phyloP scores from a whole-genome alignment of 2,329 filamentous ascomycete species.

The Ceratocystis diversiconidia region DNA sequence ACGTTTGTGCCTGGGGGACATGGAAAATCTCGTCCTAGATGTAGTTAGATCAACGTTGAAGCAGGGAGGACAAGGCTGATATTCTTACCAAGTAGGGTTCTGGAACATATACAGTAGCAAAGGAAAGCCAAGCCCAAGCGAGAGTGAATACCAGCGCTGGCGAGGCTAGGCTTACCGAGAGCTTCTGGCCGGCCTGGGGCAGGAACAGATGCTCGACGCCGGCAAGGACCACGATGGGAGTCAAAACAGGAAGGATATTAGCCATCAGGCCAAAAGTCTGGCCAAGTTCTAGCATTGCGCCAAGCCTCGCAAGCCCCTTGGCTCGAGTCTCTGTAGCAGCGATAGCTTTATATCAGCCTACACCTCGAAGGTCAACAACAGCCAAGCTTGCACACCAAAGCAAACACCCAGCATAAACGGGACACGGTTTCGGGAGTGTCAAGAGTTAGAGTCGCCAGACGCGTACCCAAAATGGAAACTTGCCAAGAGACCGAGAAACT shows the following conservation, averaged over 20 bases:
- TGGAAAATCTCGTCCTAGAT: slow-evolving; percentile 72
- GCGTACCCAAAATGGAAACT: background rate
- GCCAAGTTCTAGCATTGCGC: background rate
- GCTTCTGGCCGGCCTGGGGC: background rate
- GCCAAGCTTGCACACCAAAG: background rate
- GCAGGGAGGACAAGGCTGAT: no score
- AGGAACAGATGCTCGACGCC: slow-evolving; percentile 17
- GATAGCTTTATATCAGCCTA: background rate
- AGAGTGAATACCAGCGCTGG: slow-evolving; percentile 22
- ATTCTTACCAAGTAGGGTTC: slow-evolving; percentile 40
- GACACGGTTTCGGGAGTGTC: background rate
- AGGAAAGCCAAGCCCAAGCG: slow-evolving; percentile 27
- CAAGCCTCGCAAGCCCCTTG: background rate
- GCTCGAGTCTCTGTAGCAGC: background rate
- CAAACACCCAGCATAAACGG: background rate
- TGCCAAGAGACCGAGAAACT: background rate
- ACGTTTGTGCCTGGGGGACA: slow-evolving; percentile 78
- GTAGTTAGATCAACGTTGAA: background rate
- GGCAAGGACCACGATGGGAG: background rate
- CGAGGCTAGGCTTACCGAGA: background rate
- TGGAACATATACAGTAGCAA: slow-evolving; percentile 30
- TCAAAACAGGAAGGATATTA: slow-evolving; percentile 1
- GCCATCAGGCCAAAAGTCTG: background rate
- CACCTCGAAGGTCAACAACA: background rate
- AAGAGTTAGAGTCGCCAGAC: background rate